These are phyloP conservation scores for Cladobotryum mycophilum DNA, from an alignment of 2,329 filamentous ascomycete species.

Conservation along the genomic window DNA sequence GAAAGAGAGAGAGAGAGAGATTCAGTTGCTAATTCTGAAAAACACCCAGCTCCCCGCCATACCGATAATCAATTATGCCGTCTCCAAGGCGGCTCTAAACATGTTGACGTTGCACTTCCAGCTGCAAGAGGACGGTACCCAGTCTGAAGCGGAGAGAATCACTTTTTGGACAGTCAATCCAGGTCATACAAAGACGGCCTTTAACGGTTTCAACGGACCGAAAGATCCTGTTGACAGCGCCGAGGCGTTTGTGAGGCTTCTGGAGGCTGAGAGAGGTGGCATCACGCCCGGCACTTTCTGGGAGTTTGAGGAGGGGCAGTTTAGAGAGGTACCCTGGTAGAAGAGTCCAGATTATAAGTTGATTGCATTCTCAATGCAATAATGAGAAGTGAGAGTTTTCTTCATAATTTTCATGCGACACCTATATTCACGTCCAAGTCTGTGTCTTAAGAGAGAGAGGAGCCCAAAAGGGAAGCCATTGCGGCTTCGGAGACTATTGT, in stretches of 20 bases:
- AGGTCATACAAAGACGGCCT: constrained; percentile 15
- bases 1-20: no score
- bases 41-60: constrained; percentile 5
- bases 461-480: no score
- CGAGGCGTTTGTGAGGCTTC: constrained; percentile 4
- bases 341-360: neutral
- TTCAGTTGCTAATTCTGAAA: neutral
- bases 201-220: constrained; percentile 14
- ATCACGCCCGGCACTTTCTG: constrained; percentile 6
- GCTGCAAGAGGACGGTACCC: constrained; percentile 8
- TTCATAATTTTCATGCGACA: no score
- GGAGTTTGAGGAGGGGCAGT: constrained; percentile 5
- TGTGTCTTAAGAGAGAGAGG: no score
- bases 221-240: constrained; percentile 7
- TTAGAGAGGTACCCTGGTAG: neutral
- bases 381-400: no score
- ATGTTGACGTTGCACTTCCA: constrained; percentile 16
- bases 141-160: constrained; percentile 4
- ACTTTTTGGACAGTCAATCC: constrained; percentile 16
- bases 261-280: constrained; percentile 6
- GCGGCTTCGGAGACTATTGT: neutral
- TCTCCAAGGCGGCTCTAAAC: constrained; percentile 17
- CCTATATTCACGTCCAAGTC: no score
- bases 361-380: no score
- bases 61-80: constrained; percentile 9